Base-by-base conservation (phyloP, 345 rosid species). In the Gossypium raimondii region DNA sequence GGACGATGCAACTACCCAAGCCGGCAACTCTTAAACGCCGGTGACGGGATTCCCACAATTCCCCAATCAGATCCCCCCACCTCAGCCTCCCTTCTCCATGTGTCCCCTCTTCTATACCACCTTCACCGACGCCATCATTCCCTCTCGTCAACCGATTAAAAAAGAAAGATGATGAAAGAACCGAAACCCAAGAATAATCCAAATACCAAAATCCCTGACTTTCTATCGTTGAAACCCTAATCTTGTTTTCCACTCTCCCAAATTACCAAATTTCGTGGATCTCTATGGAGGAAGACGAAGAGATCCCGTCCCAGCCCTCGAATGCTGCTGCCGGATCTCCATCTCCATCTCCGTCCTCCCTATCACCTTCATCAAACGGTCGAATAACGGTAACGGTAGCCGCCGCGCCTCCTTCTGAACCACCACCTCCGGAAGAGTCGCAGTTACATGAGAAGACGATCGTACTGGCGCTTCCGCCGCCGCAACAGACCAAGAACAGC, bases 261-360 rank as follows among this genome's bases (percentile, higher is more conserved):
- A 38, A 9, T 17, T 64, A 10, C n/a, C 22, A 18, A 27, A 45
- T 13, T 72, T 67, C n/a, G 4, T 47, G 77, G 79, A 75, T 75
- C 75, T 72, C 61, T 67, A 85, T 86, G 92, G 93, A 89, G 1
- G 91, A 86, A 75, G 86, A 85, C 5, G 89, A 86, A 9, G 93
- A 89, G 77, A 85, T 82, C 75, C 89, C 76, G 51, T 89, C 90
- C 34, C 87, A 77, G 47, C 72, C 75, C 3, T 83, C 88, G 43
- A 82, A 82, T 9, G 56, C 48, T 55, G 70, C 60, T 11, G 44
- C 78, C 76, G 83, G 76, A 41, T 80, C 87, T 52, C 82, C 79
- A 9, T 77, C 81, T 52, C 82, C 79, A 9, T 77, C 81, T 55
- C 75, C 47, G 10, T 73, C 78, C 51, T 75, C 81, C 2, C 76